Evolutionary conservation across 805 yeast genomes (phyloP), one percentile per base, ranked within the genome.

Genomic region (Sungouiozyma intestinalis): DNA sequence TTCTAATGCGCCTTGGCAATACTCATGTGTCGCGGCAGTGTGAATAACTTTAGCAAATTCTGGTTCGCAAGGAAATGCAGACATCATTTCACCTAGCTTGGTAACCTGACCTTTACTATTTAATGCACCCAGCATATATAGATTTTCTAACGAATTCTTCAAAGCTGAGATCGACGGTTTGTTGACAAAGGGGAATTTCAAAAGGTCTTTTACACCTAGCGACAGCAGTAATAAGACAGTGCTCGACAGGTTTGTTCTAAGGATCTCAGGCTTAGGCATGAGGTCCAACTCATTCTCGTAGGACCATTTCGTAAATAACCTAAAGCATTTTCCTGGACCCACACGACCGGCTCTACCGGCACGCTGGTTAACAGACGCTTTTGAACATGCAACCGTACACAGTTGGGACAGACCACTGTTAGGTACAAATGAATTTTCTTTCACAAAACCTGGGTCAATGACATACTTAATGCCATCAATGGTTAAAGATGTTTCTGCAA

Each of bases 321-420:
- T 62, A 55, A 82, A 92, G 63, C 97, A 92, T 57, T 85, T 85
- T 15, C 98, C 98, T 0, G 97, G 96, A 1, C 95, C 88, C 6
- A 94, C 87, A 68, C 98, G 80, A 35, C 98, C 98, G 4, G 97
- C 98, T 68, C 98, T 77, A 58, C 98, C 98, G 1, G 96, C 88
- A 55, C 98, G 71, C 64, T 92, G 98, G 54, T 86, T 88, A 0
- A 96, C 97, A 35, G 95, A 87, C 0, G 98, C 98, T 54, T 80
- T 79, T 0, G 97, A 88, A 48, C 94, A 86, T 0, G 96, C 94
- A 14, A 81, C 76, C 4, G 92, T 87, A 38, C 81, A 76, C 45
- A 92, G 69, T 29, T 88, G 80, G 45, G 87, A 94, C 78, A 90
- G 88, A 14, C 97, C 88, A 5, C 86, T 79, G 17, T 81, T 64